These are phyloP conservation scores for Aristolochia californica DNA, from an alignment of 164 flowering plant species.

Conservation along the genomic window DNA sequence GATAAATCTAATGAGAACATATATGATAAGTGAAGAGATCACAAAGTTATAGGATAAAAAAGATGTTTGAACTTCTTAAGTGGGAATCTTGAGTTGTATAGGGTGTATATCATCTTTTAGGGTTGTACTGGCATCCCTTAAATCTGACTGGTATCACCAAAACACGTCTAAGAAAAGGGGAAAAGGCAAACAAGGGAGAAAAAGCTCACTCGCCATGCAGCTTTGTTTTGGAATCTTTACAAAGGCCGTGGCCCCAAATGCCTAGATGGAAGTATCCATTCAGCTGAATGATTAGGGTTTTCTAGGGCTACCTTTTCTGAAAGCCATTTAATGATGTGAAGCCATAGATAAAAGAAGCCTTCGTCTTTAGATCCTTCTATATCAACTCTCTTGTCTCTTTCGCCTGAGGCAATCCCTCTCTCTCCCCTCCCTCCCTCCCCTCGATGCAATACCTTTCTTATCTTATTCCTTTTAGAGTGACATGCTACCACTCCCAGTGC, in stretches of 20 bases:
- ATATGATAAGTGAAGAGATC: too few species aligned
- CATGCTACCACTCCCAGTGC: slow-evolving; percentile 12
- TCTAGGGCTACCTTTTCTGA: slow-evolving; percentile 4
- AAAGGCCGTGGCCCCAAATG: slow-evolving; percentile 5
- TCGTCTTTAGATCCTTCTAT: slow-evolving; percentile 11
- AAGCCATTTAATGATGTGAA: slow-evolving; percentile 3
- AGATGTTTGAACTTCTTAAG: neutral
- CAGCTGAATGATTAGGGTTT: slow-evolving; percentile 9
- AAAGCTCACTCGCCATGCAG: slow-evolving; percentile 3
- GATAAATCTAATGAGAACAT: too few species aligned
- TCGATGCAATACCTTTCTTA: slow-evolving; percentile 11
- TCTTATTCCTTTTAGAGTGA: slow-evolving; percentile 11
- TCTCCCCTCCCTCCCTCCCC: neutral
- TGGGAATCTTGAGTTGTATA: too few species aligned
- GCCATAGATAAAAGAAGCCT: neutral
- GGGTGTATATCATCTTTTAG: too few species aligned
- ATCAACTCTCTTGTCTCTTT: slow-evolving; percentile 3
- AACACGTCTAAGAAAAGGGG: neutral
- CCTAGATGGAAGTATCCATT: slow-evolving; percentile 4
- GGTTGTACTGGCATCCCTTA: too few species aligned
- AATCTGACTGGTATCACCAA: too few species aligned
- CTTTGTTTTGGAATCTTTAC: slow-evolving; percentile 5
- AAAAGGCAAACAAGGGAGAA: slow-evolving; percentile 2
- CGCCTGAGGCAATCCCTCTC: slow-evolving; percentile 3
- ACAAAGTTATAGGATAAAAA: too few species aligned